Evolutionary conservation across 2,329 filamentous ascomycete genomes (phyloP).

Genomic region (Sporothrix luriei): DNA sequence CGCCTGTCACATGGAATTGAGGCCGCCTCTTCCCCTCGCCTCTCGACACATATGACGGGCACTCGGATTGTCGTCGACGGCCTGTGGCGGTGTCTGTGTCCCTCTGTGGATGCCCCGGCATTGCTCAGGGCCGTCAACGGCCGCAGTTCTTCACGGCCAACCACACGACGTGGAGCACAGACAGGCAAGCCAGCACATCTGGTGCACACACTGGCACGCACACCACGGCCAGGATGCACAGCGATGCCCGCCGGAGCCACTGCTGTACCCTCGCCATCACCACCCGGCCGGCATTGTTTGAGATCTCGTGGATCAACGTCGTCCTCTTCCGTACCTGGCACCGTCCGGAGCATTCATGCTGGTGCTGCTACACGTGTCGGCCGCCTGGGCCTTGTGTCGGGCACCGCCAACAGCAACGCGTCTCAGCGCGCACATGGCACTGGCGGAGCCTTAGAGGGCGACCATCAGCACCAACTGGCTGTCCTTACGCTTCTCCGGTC

Average conservation of each 20-base stretch:
- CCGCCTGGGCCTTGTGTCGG: conserved; percentile 19
- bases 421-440: background rate
- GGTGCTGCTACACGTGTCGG: conserved; percentile 29
- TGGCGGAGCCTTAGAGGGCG: background rate
- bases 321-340: background rate
- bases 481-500: conserved; percentile 29
- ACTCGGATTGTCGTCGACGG: conserved; percentile 55
- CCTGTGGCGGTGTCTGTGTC: conserved; percentile 66
- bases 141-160: conserved; percentile 30
- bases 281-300: background rate
- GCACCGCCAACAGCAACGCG: background rate
- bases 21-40: background rate
- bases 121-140: conserved; percentile 43
- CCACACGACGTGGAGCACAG: background rate
- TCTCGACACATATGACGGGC: conserved; percentile 42
- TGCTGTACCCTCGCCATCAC: conserved; percentile 5
- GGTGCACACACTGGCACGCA: background rate
- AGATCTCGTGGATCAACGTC: background rate
- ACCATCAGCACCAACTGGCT: conserved; percentile 20
- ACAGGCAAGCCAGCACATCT: no score
- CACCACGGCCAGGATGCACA: background rate
- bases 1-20: conserved; percentile 14
- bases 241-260: background rate
- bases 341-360: conserved; percentile 19
- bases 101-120: conserved; percentile 51